Conservation (phyloP, 2,329 filamentous ascomycete species). For the Penicillium sp. region DNA sequence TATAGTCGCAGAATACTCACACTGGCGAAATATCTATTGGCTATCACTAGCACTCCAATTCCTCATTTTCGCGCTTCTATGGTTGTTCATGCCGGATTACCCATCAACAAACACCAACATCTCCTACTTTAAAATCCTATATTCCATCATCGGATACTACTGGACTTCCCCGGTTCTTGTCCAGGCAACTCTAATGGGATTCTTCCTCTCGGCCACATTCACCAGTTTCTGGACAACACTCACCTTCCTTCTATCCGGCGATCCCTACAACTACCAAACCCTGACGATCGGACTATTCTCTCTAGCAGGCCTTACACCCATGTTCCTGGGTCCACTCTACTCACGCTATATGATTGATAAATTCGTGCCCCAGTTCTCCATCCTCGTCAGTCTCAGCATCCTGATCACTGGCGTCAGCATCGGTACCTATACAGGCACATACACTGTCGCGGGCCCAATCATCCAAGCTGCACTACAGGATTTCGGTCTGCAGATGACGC, state of each 20-base stretch:
- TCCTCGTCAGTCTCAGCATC: constrained; percentile 60
- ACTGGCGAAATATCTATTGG: constrained; percentile 79
- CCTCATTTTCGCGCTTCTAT: constrained; percentile 63
- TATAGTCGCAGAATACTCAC: constrained; percentile 68
- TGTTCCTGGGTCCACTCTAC: constrained; percentile 66
- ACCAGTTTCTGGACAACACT: constrained; percentile 72
- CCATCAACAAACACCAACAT: constrained; percentile 67
- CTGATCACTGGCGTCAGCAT: constrained; percentile 61
- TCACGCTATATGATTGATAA: constrained; percentile 67
- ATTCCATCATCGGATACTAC: constrained; percentile 63
- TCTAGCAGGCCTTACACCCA: constrained; percentile 69
- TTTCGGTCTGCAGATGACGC: constrained; percentile 67
- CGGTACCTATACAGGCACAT: constrained; percentile 66
- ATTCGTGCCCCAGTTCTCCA: constrained; percentile 65
- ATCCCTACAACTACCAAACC: constrained; percentile 66
- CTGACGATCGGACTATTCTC: constrained; percentile 74
- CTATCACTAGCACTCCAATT: constrained; percentile 69
- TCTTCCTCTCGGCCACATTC: constrained; percentile 61
- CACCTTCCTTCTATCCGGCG: constrained; percentile 70
- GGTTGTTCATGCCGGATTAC: constrained; percentile 76
- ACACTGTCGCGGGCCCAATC: constrained; percentile 67
- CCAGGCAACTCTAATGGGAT: constrained; percentile 65
- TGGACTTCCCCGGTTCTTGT: constrained; percentile 65
- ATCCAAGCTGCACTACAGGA: constrained; percentile 70
- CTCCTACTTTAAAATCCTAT: constrained; percentile 64